Conservation (phyloP, 306 rosid genomes). For the Acacia confusa region DNA sequence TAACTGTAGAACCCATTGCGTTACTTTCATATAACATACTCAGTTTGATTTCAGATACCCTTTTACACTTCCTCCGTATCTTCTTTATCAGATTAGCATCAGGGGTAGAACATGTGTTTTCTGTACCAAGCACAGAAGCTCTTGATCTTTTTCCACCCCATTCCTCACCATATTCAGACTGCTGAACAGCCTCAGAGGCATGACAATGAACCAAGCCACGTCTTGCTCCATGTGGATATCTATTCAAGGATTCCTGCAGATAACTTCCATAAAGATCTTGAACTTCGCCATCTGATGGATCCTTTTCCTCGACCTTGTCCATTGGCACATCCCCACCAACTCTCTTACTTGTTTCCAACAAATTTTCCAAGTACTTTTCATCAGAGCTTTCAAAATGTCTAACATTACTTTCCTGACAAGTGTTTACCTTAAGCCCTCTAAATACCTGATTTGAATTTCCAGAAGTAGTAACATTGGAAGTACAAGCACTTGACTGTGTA, state of each 20-base stretch:
- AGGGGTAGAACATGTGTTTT: slow-evolving; percentile 41
- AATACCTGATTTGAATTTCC: slow-evolving; percentile 38
- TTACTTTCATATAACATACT: slow-evolving; percentile 45
- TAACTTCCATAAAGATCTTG: slow-evolving; percentile 26
- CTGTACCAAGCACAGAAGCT: slow-evolving; percentile 42
- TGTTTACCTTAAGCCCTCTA: slow-evolving; percentile 40
- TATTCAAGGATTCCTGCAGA: slow-evolving; percentile 35
- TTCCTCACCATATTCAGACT: slow-evolving; percentile 38
- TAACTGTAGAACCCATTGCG: slow-evolving; percentile 39
- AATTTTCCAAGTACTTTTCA: slow-evolving; percentile 38
- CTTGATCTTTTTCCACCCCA: slow-evolving; percentile 39
- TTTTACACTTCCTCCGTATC: slow-evolving; percentile 71
- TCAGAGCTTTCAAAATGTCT: slow-evolving; percentile 40
- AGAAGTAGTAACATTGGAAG: slow-evolving; percentile 37
- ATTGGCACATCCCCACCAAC: slow-evolving; percentile 32
- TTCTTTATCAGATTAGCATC: slow-evolving; percentile 61
- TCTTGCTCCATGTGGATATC: slow-evolving; percentile 28
- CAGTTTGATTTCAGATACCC: slow-evolving; percentile 76
- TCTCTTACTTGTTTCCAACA: slow-evolving; percentile 37
- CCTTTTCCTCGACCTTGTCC: slow-evolving; percentile 36
- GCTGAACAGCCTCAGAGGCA: slow-evolving; percentile 36
- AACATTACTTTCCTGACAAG: slow-evolving; percentile 39
- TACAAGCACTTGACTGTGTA: slow-evolving; percentile 37
- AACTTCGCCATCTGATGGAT: slow-evolving; percentile 35
- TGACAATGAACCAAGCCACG: slow-evolving; percentile 44